A percentile compares a stretch with the other conserved stretches of the same genome.
phyloP scores from a whole-genome alignment of 2,329 filamentous ascomycete species.

The Tolypocladium tundrense region DNA sequence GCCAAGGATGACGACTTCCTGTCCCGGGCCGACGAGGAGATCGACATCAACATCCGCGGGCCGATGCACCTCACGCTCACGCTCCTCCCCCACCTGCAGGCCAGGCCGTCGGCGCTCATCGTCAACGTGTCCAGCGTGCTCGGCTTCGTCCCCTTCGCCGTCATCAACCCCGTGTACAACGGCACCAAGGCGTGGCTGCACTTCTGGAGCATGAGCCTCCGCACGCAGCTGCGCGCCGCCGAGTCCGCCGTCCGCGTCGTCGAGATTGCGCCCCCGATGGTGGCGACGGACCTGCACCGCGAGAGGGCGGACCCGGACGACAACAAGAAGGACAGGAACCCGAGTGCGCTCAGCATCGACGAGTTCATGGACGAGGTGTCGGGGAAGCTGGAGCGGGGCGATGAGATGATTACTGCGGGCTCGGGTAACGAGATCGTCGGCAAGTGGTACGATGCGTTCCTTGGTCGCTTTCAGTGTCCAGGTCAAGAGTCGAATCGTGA shows the following conservation, averaged over 20 bases:
- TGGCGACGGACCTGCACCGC: constrained; percentile 43
- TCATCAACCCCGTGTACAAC: constrained; percentile 50
- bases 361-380: constrained; percentile 43
- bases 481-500: no score
- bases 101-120: constrained; percentile 28
- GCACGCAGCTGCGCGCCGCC: constrained; percentile 33
- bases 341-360: constrained; percentile 29
- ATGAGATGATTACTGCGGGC: constrained; percentile 39
- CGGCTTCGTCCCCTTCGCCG: constrained; percentile 38
- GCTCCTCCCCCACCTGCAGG: constrained; percentile 38
- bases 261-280: constrained; percentile 45
- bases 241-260: constrained; percentile 35
- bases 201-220: constrained; percentile 44
- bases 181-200: constrained; percentile 49
- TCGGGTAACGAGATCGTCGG: constrained; percentile 26
- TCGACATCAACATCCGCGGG: constrained; percentile 47
- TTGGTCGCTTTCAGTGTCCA: constrained; percentile 8
- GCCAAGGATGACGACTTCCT: constrained; percentile 31
- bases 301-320: constrained; percentile 45
- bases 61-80: constrained; percentile 44
- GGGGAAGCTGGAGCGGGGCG: constrained; percentile 32
- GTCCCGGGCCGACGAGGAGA: constrained; percentile 42
- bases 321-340: constrained; percentile 47
- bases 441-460: constrained; percentile 32
- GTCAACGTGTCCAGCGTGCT: constrained; percentile 45